Conservation (phyloP, 2,329 filamentous ascomycete genomes). For the Aspergillus novofumigatus region DNA sequence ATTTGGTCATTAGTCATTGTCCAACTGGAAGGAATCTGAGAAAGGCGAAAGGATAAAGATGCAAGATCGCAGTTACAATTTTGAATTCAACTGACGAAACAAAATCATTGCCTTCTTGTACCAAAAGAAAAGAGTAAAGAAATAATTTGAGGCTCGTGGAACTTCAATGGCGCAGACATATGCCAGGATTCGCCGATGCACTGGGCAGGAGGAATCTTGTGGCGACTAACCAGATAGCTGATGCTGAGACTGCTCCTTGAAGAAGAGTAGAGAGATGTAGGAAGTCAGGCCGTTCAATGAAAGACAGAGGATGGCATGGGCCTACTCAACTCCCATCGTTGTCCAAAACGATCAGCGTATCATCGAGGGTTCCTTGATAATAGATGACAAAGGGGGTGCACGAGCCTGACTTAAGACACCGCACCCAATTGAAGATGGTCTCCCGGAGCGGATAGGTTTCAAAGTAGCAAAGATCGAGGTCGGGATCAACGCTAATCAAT, state of each 20-base stretch:
- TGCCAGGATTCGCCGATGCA: neutral
- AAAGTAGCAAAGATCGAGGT: neutral
- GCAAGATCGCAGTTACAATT: neutral
- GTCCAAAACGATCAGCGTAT: constrained; percentile 8
- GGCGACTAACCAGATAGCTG: neutral
- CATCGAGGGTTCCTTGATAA: constrained; percentile 3
- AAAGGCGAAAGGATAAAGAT: neutral
- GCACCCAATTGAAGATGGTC: neutral
- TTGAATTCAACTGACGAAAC: neutral
- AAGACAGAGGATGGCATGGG: neutral
- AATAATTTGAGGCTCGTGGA: neutral
- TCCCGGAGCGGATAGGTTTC: neutral
- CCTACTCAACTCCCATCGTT: constrained; percentile 18
- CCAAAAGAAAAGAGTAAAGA: neutral
- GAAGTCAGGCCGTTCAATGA: neutral
- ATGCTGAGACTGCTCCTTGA: neutral
- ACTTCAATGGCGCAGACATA: neutral
- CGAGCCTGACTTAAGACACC: constrained; percentile 8
- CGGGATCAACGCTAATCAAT: neutral
- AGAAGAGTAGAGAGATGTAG: neutral
- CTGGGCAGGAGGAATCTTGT: neutral
- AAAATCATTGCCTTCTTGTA: neutral
- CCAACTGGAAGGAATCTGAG: neutral
- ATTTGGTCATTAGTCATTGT: neutral
- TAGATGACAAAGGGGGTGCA: neutral